These are phyloP conservation scores for Fusarium subglutinans DNA, from an alignment of 2,329 filamentous ascomycete genomes.

Conservation along the genomic window DNA sequence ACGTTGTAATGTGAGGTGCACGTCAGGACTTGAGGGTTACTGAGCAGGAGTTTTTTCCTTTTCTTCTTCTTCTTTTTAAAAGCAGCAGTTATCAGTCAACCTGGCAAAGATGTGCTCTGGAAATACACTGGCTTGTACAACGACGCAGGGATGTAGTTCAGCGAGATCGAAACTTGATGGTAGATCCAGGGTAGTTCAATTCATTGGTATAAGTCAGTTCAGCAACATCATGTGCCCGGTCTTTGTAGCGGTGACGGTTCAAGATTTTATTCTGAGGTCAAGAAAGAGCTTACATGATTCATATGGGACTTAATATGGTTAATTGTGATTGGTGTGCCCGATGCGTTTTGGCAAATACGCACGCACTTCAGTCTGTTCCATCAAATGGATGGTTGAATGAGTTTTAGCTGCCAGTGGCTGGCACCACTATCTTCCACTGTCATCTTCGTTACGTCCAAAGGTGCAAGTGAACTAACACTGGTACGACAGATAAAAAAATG, in stretches of 20 bases:
- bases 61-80: background rate
- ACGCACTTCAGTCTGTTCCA: too few species aligned
- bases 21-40: background rate
- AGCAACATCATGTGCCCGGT: background rate
- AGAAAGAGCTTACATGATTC: accelerated
- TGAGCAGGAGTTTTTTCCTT: background rate
- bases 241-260: background rate
- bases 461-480: too few species aligned
- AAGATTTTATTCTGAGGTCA: background rate
- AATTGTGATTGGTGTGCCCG: too few species aligned
- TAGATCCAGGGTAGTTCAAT: background rate
- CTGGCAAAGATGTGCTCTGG: background rate
- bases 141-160: background rate
- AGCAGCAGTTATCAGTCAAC: background rate
- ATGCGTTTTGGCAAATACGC: background rate
- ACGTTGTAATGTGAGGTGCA: background rate
- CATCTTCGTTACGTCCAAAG: background rate
- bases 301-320: background rate
- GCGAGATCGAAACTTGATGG: background rate
- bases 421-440: background rate
- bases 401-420: background rate
- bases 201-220: background rate
- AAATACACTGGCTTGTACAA: background rate
- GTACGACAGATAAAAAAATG: accelerated
- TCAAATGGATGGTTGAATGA: accelerated